phyloP scores from a whole-genome alignment of 108 stramenopile species.

The Nitzschia putrida region DNA sequence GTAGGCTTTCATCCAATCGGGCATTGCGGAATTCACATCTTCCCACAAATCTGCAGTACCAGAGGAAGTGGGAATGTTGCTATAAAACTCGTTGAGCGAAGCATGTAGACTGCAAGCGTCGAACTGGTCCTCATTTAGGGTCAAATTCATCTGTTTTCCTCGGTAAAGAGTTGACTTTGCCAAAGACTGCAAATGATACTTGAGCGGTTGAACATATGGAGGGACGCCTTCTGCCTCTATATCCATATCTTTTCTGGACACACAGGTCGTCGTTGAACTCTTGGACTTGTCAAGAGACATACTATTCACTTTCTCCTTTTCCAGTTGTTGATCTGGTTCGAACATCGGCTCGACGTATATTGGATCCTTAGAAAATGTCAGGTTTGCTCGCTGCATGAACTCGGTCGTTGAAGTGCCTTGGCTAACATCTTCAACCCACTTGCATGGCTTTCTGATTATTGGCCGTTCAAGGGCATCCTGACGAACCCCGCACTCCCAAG shows the following conservation, averaged over 20 bases:
- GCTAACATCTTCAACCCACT: conserved; percentile 11
- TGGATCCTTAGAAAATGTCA: neutral
- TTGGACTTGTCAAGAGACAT: too few species aligned
- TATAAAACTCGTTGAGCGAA: conserved; percentile 2
- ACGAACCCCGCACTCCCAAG: conserved; percentile 26
- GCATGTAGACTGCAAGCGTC: neutral
- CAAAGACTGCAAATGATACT: too few species aligned
- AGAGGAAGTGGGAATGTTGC: conserved; percentile 3
- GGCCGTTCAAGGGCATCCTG: conserved; percentile 22
- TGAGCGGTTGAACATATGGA: too few species aligned
- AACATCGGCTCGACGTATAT: conserved; percentile 14
- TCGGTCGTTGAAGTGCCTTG: neutral
- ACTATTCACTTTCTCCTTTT: too few species aligned
- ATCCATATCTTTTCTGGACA: too few species aligned
- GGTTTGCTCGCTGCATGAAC: neutral
- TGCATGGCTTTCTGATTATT: conserved; percentile 11
- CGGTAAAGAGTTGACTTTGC: too few species aligned
- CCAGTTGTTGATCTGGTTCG: neutral
- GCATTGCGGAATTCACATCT: conserved; percentile 5
- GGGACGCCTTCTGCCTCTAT: too few species aligned
- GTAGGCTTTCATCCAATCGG: conserved; percentile 49
- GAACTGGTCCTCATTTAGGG: neutral
- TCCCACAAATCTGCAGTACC: conserved; percentile 26
- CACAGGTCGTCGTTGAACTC: too few species aligned
- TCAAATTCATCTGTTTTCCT: neutral